phyloP scores from a whole-genome alignment of 2,329 filamentous ascomycete genomes.

The Fusarium protoensiforme region DNA sequence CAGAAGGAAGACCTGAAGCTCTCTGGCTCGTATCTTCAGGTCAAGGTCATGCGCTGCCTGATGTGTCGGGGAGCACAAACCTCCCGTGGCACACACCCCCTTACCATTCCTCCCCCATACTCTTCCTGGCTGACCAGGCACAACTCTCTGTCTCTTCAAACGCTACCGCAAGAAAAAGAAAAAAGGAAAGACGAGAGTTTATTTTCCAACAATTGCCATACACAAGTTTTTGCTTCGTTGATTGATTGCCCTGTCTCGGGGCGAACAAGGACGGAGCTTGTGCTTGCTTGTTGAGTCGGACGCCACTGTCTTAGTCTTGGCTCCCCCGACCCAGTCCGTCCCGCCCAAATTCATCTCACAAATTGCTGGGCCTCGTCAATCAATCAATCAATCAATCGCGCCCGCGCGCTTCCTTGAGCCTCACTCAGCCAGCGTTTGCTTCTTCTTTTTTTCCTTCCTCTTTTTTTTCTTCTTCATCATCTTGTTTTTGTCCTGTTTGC shows the following conservation, averaged over 20 bases:
- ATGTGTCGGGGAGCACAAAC: background rate
- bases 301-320: background rate
- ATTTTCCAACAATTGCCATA: background rate
- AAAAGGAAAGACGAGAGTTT: background rate
- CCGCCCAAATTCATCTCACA: background rate
- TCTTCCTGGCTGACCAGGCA: background rate
- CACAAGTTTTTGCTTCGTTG: background rate
- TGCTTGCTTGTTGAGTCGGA: background rate
- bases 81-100: conserved; percentile 1
- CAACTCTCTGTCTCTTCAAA: conserved; percentile 4
- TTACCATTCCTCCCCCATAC: conserved; percentile 22
- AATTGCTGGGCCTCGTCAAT: background rate
- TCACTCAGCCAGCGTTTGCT: background rate
- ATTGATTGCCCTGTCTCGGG: background rate
- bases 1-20: background rate
- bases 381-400: background rate
- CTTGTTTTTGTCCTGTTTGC: background rate
- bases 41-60: conserved; percentile 7
- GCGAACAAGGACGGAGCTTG: background rate
- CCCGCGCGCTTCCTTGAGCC: background rate
- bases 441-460: background rate
- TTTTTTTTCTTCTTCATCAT: background rate
- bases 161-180: background rate
- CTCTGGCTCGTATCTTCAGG: background rate
- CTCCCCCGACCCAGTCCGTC: background rate